Evolutionary conservation across 202 grass and related monocot genomes (phyloP).

Genomic region (Zizania palustris): DNA sequence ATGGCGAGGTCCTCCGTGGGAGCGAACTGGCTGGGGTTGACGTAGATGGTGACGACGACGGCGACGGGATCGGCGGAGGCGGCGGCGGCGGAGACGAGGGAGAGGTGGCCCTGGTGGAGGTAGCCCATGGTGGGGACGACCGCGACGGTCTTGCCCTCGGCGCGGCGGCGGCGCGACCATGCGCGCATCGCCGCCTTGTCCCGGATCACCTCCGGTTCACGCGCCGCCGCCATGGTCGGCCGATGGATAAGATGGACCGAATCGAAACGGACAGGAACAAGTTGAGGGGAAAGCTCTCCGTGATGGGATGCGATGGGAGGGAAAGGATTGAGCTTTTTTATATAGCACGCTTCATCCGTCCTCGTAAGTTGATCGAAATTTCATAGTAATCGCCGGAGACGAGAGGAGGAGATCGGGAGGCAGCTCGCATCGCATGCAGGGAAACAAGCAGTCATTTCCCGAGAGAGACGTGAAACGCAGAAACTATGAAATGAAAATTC

Average conservation of each 20-base stretch:
- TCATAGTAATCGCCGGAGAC: too few species aligned
- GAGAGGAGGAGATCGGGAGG: too few species aligned
- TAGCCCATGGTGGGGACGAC: slow-evolving; percentile 89
- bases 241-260: background rate
- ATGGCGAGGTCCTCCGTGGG: slow-evolving; percentile 73
- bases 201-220: slow-evolving; percentile 66
- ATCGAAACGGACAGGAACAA: too few species aligned
- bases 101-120: slow-evolving; percentile 87
- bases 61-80: slow-evolving; percentile 47
- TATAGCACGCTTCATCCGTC: background rate
- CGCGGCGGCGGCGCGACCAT: slow-evolving; percentile 56
- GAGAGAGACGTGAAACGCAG: background rate
- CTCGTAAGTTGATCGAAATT: too few species aligned
- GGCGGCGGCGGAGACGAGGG: slow-evolving; percentile 52
- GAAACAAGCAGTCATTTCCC: too few species aligned
- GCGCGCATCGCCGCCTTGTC: slow-evolving; percentile 65
- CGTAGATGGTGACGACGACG: slow-evolving; percentile 80
- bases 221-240: slow-evolving; percentile 20
- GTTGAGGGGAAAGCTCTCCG: too few species aligned
- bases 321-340: background rate
- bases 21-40: slow-evolving; percentile 86
- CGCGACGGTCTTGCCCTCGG: slow-evolving; percentile 58
- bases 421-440: too few species aligned
- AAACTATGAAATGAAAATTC: background rate
- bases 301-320: background rate